Evolutionary conservation across 108 stramenopile genomes (phyloP).

Genomic region (Skeletonema marinoi): DNA sequence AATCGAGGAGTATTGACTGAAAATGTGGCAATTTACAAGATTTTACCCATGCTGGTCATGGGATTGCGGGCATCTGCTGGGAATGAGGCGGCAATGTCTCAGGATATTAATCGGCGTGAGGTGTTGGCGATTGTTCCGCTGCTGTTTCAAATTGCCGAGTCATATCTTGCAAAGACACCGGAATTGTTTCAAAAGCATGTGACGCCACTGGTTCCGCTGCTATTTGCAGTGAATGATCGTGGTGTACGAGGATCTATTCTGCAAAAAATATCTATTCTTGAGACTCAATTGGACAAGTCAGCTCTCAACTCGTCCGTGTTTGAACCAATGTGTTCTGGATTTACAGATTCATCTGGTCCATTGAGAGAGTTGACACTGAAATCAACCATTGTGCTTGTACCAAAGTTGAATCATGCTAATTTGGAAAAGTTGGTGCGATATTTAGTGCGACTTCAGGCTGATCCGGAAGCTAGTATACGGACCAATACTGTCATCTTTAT

Average conservation of each 20-base stretch:
- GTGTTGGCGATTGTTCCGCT: constrained; percentile 70
- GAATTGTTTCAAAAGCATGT: constrained; percentile 59
- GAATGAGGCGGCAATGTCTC: constrained; percentile 65
- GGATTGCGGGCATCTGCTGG: constrained; percentile 52
- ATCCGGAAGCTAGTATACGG: constrained; percentile 77
- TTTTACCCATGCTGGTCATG: constrained; percentile 70
- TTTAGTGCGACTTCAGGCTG: constrained; percentile 79
- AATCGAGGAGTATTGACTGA: constrained; percentile 55
- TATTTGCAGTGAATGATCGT: constrained; percentile 86
- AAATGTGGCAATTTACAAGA: constrained; percentile 65
- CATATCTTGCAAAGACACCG: constrained; percentile 47
- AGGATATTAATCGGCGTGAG: constrained; percentile 84
- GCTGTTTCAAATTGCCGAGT: constrained; percentile 75
- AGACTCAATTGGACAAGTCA: constrained; percentile 63
- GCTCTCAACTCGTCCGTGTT: constrained; percentile 76
- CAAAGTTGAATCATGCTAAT: constrained; percentile 67
- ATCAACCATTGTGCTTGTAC: constrained; percentile 71
- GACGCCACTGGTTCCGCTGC: constrained; percentile 60
- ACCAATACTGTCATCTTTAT: constrained; percentile 91
- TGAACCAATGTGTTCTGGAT: constrained; percentile 90
- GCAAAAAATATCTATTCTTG: constrained; percentile 61
- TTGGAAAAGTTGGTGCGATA: constrained; percentile 89
- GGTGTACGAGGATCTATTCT: constrained; percentile 82
- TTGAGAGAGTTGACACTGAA: constrained; percentile 88
- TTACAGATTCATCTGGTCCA: constrained; percentile 78